Conservation (phyloP, 805 yeast species). For the Metschnikowia noctiluminum region DNA sequence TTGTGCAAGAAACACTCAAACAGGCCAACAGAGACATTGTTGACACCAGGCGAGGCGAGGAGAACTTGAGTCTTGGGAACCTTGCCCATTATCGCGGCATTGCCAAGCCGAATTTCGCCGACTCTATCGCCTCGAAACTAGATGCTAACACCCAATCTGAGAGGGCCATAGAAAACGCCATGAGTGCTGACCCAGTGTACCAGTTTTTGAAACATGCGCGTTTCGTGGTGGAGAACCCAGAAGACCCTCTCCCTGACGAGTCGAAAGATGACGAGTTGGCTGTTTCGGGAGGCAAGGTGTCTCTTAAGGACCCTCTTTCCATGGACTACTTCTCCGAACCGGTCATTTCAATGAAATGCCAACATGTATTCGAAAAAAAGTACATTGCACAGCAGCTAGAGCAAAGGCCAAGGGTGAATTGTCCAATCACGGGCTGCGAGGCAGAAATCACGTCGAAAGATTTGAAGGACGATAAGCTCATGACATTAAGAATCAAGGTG, state of each 20-base stretch:
- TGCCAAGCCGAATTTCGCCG: constrained; percentile 14
- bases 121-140: constrained; percentile 7
- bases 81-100: constrained; percentile 6
- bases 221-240: constrained; percentile 56
- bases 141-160: background rate
- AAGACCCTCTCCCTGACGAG: constrained; percentile 55
- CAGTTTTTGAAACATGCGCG: constrained; percentile 38
- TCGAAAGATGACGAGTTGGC: constrained; percentile 58
- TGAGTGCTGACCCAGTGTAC: constrained; percentile 16
- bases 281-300: constrained; percentile 69
- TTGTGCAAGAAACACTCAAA: constrained; percentile 11
- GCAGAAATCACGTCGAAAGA: constrained; percentile 32
- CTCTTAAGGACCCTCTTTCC: constrained; percentile 66
- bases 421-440: constrained; percentile 62
- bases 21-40: constrained; percentile 9
- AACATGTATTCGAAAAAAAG: constrained; percentile 57
- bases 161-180: background rate
- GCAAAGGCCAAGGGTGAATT: constrained; percentile 24
- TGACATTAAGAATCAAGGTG: constrained; percentile 52
- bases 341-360: constrained; percentile 51
- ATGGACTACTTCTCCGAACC: constrained; percentile 51
- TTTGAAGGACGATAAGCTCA: constrained; percentile 46
- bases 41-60: constrained; percentile 12
- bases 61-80: constrained; percentile 13
- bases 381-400: constrained; percentile 37